phyloP scores from a whole-genome alignment of 257 asterid genomes.

The Fraxinus anomala region DNA sequence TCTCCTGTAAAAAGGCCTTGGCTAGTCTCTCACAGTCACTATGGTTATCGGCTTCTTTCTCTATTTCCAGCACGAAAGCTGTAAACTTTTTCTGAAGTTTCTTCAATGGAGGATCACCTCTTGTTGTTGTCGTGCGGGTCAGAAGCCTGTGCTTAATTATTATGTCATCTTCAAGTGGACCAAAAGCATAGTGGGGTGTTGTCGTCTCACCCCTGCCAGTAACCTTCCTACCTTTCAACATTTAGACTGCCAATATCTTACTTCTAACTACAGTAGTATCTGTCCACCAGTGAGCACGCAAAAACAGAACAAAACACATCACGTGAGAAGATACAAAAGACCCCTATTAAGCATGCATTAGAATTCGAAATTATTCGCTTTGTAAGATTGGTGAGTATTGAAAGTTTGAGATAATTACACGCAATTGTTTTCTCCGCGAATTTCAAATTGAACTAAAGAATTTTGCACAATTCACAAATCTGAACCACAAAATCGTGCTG shows the following conservation, averaged over 20 bases:
- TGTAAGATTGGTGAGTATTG: neutral
- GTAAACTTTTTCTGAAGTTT: constrained; percentile 95
- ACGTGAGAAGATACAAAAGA: neutral
- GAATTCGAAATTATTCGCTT: too few species aligned
- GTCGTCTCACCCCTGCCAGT: constrained; percentile 72
- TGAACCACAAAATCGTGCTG: neutral
- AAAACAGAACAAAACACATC: neutral
- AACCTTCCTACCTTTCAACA: constrained; percentile 79
- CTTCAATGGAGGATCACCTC: constrained; percentile 96
- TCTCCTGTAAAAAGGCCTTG: constrained; percentile 87
- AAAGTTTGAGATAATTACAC: neutral
- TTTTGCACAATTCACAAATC: too few species aligned
- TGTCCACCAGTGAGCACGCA: constrained; percentile 1
- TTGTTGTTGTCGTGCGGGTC: constrained; percentile 90
- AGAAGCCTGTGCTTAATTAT: constrained; percentile 90
- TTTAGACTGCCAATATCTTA: constrained; percentile 32
- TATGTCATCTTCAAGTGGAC: constrained; percentile 87
- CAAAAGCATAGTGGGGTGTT: constrained; percentile 81
- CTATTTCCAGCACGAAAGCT: constrained; percentile 66
- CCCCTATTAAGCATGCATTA: too few species aligned
- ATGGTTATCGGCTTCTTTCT: constrained; percentile 72
- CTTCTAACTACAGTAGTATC: constrained; percentile 35
- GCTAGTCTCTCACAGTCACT: constrained; percentile 85
- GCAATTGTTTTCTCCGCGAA: neutral
- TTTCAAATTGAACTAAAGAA: neutral